A percentile compares a stretch with the other conserved stretches of the same genome.
Conservation (phyloP, 371 early-diverging fungal genomes). For the Apophysomyces sp. region DNA sequence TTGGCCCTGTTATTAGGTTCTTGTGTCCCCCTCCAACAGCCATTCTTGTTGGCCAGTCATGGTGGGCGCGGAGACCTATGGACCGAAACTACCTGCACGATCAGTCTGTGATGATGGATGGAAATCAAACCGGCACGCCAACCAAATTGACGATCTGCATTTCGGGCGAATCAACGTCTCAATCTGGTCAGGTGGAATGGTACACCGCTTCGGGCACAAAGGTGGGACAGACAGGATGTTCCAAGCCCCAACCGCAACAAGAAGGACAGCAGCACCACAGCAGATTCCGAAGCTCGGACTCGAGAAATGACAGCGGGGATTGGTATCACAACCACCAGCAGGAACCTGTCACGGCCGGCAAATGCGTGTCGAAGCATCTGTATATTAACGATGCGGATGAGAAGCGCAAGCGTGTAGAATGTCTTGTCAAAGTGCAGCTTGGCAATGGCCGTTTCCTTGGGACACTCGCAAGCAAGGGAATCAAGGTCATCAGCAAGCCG, state of each 20-base stretch:
- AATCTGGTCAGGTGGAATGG: constrained; percentile 20
- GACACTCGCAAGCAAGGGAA: constrained; percentile 61
- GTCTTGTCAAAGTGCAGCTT: constrained; percentile 59
- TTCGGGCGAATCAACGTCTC: constrained; percentile 17
- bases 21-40: constrained; percentile 77
- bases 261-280: constrained; percentile 1
- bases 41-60: constrained; percentile 63
- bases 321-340: constrained; percentile 9
- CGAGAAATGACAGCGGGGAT: neutral
- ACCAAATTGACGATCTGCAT: constrained; percentile 18
- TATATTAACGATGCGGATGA: constrained; percentile 71
- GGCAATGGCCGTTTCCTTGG: constrained; percentile 52
- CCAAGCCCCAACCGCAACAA: constrained; percentile 6
- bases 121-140: neutral
- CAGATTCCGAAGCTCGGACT: constrained; percentile 1
- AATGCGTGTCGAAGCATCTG: constrained; percentile 68
- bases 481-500: constrained; percentile 75
- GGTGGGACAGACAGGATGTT: constrained; percentile 13
- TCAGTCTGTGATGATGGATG: constrained; percentile 1
- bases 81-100: neutral
- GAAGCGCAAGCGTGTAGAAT: constrained; percentile 65
- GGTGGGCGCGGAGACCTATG: constrained; percentile 41
- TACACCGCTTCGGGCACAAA: constrained; percentile 15
- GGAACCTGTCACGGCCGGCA: constrained; percentile 39
- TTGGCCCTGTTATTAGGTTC: constrained; percentile 36